These are phyloP conservation scores for Nakazawaea laoshanensis DNA, from an alignment of 805 yeast genomes.

Conservation along the genomic window DNA sequence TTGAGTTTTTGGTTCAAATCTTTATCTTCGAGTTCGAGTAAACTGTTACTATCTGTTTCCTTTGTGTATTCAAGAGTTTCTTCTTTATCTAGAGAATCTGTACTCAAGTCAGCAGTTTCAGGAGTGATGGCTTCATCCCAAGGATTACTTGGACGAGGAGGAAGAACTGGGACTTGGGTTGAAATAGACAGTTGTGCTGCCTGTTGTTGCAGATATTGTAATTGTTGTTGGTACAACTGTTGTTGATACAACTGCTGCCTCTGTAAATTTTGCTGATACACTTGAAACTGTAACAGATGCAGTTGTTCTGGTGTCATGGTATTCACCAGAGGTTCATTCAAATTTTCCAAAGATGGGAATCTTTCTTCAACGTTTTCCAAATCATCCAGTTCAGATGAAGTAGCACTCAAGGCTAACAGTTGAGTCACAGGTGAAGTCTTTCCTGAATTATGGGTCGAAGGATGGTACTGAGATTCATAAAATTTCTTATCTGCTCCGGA, in stretches of 20 bases:
- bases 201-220: slow-evolving; percentile 11
- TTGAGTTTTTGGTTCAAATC: slow-evolving; percentile 2
- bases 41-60: not conserved
- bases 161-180: not conserved
- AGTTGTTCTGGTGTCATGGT: slow-evolving; percentile 12
- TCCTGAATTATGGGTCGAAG: slow-evolving; percentile 1
- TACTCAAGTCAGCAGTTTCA: not conserved
- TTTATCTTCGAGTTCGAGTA: slow-evolving; percentile 6
- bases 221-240: slow-evolving; percentile 10
- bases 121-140: not conserved
- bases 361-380: slow-evolving; percentile 40
- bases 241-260: slow-evolving; percentile 10
- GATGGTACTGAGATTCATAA: slow-evolving; percentile 8
- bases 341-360: slow-evolving; percentile 39
- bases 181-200: slow-evolving; percentile 6
- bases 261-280: slow-evolving; percentile 12
- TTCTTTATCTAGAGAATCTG: slow-evolving; percentile 2
- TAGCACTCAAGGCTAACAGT: not conserved
- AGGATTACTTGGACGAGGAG: not conserved
- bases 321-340: not conserved
- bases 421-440: slow-evolving; percentile 1
- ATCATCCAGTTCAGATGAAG: slow-evolving; percentile 15
- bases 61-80: not conserved
- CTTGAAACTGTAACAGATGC: slow-evolving; percentile 14
- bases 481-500: slow-evolving; percentile 5